These are phyloP conservation scores for Tagetes patula DNA, from an alignment of 129 eudicot genomes.

Conservation along the genomic window DNA sequence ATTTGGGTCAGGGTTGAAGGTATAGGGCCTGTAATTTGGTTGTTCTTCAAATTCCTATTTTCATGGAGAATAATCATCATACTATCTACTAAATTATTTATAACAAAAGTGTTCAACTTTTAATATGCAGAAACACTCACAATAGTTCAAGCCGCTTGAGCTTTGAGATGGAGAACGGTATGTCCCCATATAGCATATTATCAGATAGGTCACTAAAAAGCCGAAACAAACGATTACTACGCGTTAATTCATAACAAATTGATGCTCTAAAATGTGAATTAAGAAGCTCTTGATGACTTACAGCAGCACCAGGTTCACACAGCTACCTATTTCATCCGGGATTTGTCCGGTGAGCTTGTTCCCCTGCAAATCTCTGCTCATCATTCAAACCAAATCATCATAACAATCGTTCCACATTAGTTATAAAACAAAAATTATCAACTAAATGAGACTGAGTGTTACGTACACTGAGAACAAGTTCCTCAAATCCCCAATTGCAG, in stretches of 20 bases:
- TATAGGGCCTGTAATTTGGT: constrained; percentile 76
- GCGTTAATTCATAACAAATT: background rate
- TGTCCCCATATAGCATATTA: constrained; percentile 67
- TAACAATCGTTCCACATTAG: background rate
- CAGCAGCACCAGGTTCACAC: constrained; percentile 55
- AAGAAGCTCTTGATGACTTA: constrained; percentile 15
- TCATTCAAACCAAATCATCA: background rate
- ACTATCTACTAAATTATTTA: background rate
- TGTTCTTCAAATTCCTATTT: constrained; percentile 74
- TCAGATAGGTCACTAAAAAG: constrained; percentile 70
- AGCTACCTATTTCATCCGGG: constrained; percentile 83
- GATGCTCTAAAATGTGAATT: background rate
- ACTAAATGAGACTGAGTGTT: background rate
- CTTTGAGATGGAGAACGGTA: constrained; percentile 80
- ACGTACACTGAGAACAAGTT: constrained; percentile 61
- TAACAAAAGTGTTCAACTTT: background rate
- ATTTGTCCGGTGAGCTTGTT: constrained; percentile 81
- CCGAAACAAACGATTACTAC: background rate
- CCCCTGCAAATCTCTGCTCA: constrained; percentile 73
- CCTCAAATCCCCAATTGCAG: constrained; percentile 72
- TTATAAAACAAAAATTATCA: background rate
- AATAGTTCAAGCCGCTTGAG: constrained; percentile 69
- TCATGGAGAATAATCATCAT: background rate
- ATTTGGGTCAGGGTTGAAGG: constrained; percentile 90
- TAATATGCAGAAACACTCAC: constrained; percentile 39